Percentiles rank a stretch among this genome's conserved stretches.
Conservation (phyloP, 805 yeast genomes). For the Spathaspora sp. region DNA sequence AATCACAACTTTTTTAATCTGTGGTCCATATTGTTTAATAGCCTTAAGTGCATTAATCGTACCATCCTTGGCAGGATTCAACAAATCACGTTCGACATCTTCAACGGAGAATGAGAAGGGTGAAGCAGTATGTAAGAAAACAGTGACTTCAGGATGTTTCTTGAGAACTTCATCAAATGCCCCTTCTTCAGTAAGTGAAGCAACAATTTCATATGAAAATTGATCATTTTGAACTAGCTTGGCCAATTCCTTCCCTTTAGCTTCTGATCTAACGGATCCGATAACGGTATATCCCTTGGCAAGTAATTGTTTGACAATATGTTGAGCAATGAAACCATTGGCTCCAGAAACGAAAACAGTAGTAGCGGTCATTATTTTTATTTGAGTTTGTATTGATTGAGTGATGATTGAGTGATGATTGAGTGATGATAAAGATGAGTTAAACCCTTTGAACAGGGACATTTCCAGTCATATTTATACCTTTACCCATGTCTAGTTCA, state of each 20-base stretch:
- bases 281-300: slow-evolving; percentile 41
- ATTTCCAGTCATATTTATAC: neutral
- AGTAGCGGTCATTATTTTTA: neutral
- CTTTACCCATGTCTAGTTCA: neutral
- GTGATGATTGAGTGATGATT: neutral
- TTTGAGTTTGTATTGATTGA: neutral
- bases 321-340: slow-evolving; percentile 51
- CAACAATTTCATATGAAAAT: slow-evolving; percentile 33
- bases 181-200: slow-evolving; percentile 37
- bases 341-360: slow-evolving; percentile 46
- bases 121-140: slow-evolving; percentile 56
- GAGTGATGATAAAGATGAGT: neutral
- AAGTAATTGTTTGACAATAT: slow-evolving; percentile 40
- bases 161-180: slow-evolving; percentile 43
- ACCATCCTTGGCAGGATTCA: slow-evolving; percentile 53
- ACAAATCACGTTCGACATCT: slow-evolving; percentile 42
- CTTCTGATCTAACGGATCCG: slow-evolving; percentile 45
- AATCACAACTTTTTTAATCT: slow-evolving; percentile 44
- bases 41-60: slow-evolving; percentile 46
- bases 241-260: slow-evolving; percentile 34
- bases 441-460: no score
- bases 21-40: slow-evolving; percentile 32
- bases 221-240: slow-evolving; percentile 17
- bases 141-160: slow-evolving; percentile 42
- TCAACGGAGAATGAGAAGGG: slow-evolving; percentile 41